Conservation (phyloP, 192 early-diverging fungal genomes). For the Dimargaris xerosporica region DNA sequence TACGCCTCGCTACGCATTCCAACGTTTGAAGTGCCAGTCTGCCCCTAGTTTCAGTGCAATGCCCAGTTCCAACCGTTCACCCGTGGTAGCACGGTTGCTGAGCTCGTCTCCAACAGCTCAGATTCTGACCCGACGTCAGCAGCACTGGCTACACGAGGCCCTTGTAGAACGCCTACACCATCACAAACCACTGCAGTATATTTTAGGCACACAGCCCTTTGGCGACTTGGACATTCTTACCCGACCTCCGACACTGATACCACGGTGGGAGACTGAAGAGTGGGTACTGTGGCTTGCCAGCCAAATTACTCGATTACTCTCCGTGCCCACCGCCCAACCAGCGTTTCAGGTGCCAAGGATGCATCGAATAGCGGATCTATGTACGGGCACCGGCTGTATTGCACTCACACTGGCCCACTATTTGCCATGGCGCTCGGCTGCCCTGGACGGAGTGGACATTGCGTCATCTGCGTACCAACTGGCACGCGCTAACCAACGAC, state of each 20-base stretch:
- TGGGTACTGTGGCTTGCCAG: conserved; percentile 51
- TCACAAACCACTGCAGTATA: conserved; percentile 85
- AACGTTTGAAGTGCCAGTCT: neutral
- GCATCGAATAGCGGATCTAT: conserved; percentile 67
- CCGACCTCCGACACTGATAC: conserved; percentile 67
- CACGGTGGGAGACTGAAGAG: conserved; percentile 91
- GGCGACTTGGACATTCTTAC: conserved; percentile 53
- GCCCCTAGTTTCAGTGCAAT: neutral
- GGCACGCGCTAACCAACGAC: conserved; percentile 33
- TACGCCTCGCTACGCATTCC: neutral
- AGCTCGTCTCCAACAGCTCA: neutral
- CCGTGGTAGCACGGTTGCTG: neutral
- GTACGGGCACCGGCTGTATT: conserved; percentile 79
- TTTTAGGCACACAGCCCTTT: conserved; percentile 79
- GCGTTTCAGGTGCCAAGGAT: conserved; percentile 7
- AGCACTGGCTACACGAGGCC: conserved; percentile 27
- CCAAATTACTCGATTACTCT: conserved; percentile 23
- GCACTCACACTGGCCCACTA: conserved; percentile 50
- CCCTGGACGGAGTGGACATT: conserved; percentile 49
- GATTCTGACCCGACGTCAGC: no score
- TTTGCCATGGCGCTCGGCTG: conserved; percentile 24
- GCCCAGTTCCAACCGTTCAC: neutral
- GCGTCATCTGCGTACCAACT: conserved; percentile 42
- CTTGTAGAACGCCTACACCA: conserved; percentile 38
- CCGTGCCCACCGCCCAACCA: neutral